A percentile compares a stretch with the other conserved stretches of the same genome.
Evolutionary conservation across 2,329 filamentous ascomycete species (phyloP).

Genomic region (Colletotrichum shisoi): DNA sequence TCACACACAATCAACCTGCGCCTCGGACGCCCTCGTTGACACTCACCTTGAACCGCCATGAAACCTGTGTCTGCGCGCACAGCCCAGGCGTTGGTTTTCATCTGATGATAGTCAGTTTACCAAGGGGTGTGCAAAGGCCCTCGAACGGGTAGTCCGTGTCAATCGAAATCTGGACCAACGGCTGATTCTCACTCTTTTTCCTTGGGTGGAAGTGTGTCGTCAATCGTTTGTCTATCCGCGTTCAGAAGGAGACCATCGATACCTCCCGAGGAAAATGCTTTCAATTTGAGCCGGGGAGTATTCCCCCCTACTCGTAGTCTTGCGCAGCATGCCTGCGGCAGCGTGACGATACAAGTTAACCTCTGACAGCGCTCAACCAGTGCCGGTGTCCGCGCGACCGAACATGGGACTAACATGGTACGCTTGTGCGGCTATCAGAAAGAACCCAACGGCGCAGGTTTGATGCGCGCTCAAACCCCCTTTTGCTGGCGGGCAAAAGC

Average conservation of each 20-base stretch:
- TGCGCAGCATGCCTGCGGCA: background rate
- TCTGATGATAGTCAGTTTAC: slow-evolving; percentile 10
- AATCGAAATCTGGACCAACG: background rate
- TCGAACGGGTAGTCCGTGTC: slow-evolving; percentile 25
- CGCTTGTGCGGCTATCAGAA: slow-evolving; percentile 7
- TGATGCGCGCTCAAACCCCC: slow-evolving; percentile 9
- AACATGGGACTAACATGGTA: slow-evolving; percentile 31
- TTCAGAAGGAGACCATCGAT: no score
- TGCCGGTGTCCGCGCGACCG: slow-evolving; percentile 18
- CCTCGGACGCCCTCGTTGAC: slow-evolving; percentile 14
- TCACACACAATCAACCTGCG: slow-evolving; percentile 19
- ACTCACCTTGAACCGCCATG: slow-evolving; percentile 12
- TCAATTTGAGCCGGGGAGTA: no score
- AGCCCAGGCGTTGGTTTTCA: slow-evolving; percentile 7
- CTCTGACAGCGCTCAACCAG: slow-evolving; percentile 23
- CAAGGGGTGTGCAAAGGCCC: slow-evolving; percentile 28
- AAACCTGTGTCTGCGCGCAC: slow-evolving; percentile 21
- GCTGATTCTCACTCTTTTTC: background rate
- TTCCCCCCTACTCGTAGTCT: no score
- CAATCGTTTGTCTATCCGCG: background rate
- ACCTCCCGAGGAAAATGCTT: background rate
- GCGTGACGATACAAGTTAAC: background rate
- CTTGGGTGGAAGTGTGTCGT: no score
- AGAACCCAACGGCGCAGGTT: slow-evolving; percentile 21
- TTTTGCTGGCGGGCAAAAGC: background rate